Evolutionary conservation across 23 red algal genomes (phyloP).

Genomic region (Pyropia yezoensis): DNA sequence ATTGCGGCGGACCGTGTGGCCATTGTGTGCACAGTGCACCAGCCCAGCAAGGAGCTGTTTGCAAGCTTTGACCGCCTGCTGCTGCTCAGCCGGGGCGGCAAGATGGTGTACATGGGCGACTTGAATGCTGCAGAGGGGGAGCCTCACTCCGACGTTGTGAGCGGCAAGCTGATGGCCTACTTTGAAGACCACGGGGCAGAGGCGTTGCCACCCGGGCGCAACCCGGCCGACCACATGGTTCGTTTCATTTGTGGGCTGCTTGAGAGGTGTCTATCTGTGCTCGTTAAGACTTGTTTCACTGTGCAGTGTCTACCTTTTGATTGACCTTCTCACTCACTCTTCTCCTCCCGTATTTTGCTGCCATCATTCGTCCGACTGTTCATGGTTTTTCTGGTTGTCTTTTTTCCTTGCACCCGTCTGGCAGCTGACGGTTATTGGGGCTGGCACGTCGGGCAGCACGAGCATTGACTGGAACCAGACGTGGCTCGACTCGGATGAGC

Average conservation of each 20-base stretch:
- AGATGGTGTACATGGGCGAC: constrained; percentile 52
- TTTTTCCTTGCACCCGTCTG: too few relatives aligned
- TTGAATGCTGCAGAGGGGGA: background rate
- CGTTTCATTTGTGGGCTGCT: constrained; percentile 2
- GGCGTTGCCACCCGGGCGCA: constrained; percentile 14
- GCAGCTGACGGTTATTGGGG: too few relatives aligned
- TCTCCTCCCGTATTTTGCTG: too few relatives aligned
- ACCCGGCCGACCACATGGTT: constrained; percentile 58
- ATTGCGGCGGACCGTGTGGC: constrained; percentile 16
- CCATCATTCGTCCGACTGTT: too few relatives aligned
- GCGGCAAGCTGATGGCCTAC: constrained; percentile 22
- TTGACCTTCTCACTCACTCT: too few relatives aligned
- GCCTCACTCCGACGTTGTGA: constrained; percentile 1
- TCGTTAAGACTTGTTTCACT: background rate
- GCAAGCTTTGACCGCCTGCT: constrained; percentile 32
- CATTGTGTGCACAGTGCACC: constrained; percentile 42
- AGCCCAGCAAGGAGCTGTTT: constrained; percentile 48
- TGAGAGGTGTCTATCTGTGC: background rate
- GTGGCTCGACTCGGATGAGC: background rate
- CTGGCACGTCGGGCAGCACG: constrained; percentile 1
- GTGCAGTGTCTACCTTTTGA: constrained; percentile 10
- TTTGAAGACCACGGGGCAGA: constrained; percentile 47
- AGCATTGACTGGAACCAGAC: background rate
- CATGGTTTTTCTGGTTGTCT: too few relatives aligned
- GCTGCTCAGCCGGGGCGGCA: constrained; percentile 30